Evolutionary conservation across 2,329 filamentous ascomycete genomes (phyloP), one percentile per base, ranked within the genome.

Genomic region (Epichloe sp.): DNA sequence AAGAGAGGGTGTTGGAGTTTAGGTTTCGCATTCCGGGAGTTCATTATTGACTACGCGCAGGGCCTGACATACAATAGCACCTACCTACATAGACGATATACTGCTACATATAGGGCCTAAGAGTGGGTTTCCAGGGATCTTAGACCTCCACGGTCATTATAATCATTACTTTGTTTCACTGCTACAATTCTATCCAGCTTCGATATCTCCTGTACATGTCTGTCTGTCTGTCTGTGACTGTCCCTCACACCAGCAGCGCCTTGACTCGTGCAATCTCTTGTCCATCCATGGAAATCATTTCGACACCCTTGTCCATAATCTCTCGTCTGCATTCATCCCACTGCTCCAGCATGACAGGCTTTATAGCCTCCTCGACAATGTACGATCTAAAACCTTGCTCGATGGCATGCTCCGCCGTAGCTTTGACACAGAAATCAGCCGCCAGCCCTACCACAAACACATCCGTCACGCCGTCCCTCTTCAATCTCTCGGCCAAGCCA

Each of bases 401-500:
- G 2, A 69, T 74, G 0, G 90, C 83, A 72, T 96, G 86, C 48
- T 88, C 68, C 0, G 90, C 91, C 15, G 89, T 95, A 55, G 70
- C 77, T 63, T 81, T 84, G 51, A 97, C 90, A 65, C 93, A 98
- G 65, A 86, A 95, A 67, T 97, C 93, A 17, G 81, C 83, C 3
- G 93, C 91, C 50, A 98, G 64, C 0, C 93, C 93, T 1, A 88
- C 88, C 21, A 93, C 79, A 64, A 83, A 96, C 5, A 96, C 86
- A 64, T 94, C 78, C 5, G 86, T 88, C 31, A 95, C 71, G 0
- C 68, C 71, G 15, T 70, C 71, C 3, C 71, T 72, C 48, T 66
- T 74, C 58, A 98, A 65, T 46, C 72, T 62, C 1, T 62, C 69
- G 1, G 75, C 76, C 26, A 97, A 71, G 14, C 82, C 82, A 60